Evolutionary conservation across 1,284 basidiomycete genomes (phyloP).

Genomic region (Microbotryomycetes sp.): DNA sequence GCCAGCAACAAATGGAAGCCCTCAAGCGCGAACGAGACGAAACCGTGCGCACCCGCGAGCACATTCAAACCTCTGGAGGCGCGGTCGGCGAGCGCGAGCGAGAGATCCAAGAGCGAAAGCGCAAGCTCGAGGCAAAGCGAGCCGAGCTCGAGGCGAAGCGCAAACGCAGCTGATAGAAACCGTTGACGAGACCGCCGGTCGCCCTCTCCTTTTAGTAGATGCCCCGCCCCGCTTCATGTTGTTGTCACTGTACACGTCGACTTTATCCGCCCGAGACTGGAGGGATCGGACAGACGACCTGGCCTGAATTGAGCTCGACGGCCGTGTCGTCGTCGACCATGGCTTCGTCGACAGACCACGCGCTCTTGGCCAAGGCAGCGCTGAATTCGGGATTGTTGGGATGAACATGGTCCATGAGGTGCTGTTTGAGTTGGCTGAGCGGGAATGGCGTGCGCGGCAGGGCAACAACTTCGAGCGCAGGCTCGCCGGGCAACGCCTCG

Average conservation of each 20-base stretch:
- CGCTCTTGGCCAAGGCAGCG: slow-evolving; percentile 52
- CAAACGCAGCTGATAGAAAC: too few relatives aligned
- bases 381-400: slow-evolving; percentile 45
- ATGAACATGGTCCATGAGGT: slow-evolving; percentile 53
- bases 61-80: slow-evolving; percentile 54
- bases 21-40: slow-evolving; percentile 59
- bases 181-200: too few relatives aligned
- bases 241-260: slow-evolving; percentile 1
- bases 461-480: slow-evolving; percentile 48
- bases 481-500: slow-evolving; percentile 50
- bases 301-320: slow-evolving; percentile 57
- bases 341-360: slow-evolving; percentile 70
- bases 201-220: too few relatives aligned
- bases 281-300: slow-evolving; percentile 70
- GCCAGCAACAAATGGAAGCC: slow-evolving; percentile 69
- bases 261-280: slow-evolving; percentile 67
- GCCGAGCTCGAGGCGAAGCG: slow-evolving; percentile 50
- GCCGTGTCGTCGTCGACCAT: slow-evolving; percentile 54
- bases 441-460: slow-evolving; percentile 47
- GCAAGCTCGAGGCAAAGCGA: slow-evolving; percentile 69
- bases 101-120: slow-evolving; percentile 67
- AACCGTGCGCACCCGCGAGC: slow-evolving; percentile 59
- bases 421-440: slow-evolving; percentile 49
- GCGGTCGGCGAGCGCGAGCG: slow-evolving; percentile 67
- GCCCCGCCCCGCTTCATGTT: too few relatives aligned